Conservation (phyloP, 371 early-diverging fungal species). For the Phascolomyces articulosus region DNA sequence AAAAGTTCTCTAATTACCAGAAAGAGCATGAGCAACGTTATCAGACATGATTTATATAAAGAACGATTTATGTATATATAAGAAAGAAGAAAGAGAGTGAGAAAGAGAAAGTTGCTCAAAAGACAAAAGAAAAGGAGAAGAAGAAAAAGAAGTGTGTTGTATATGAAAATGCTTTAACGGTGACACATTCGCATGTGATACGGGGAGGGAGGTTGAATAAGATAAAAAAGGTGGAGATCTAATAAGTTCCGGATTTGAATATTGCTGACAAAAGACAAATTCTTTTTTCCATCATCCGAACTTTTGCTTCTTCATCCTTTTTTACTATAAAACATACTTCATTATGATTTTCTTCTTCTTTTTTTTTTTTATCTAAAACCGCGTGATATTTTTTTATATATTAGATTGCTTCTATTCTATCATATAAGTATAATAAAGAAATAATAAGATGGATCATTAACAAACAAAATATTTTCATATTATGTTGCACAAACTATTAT, state of each 20-base stretch:
- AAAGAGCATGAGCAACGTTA: slow-evolving; percentile 90
- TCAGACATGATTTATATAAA: slow-evolving; percentile 72
- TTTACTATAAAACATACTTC: too few relatives aligned
- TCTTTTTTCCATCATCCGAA: not conserved
- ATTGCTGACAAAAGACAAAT: not conserved
- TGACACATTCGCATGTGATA: slow-evolving; percentile 8
- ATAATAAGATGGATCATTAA: too few relatives aligned
- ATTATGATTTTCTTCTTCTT: too few relatives aligned
- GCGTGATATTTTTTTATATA: too few relatives aligned
- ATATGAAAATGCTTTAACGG: not conserved
- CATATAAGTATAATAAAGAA: too few relatives aligned
- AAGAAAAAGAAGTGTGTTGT: slow-evolving; percentile 11
- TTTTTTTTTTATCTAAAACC: too few relatives aligned
- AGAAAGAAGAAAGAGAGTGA: slow-evolving; percentile 4
- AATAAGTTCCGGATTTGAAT: not conserved
- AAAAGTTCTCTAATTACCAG: slow-evolving; percentile 7
- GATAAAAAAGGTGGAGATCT: not conserved
- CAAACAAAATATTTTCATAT: too few relatives aligned
- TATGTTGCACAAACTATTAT: not conserved
- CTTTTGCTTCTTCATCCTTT: too few relatives aligned
- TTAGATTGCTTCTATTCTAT: too few relatives aligned
- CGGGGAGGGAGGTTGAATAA: not conserved
- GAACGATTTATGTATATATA: not conserved
- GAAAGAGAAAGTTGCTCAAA: slow-evolving; percentile 19
- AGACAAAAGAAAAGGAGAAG: slow-evolving; percentile 5